Conservation (phyloP, 164 flowering plant genomes). For the Cinnamomum micranthum region DNA sequence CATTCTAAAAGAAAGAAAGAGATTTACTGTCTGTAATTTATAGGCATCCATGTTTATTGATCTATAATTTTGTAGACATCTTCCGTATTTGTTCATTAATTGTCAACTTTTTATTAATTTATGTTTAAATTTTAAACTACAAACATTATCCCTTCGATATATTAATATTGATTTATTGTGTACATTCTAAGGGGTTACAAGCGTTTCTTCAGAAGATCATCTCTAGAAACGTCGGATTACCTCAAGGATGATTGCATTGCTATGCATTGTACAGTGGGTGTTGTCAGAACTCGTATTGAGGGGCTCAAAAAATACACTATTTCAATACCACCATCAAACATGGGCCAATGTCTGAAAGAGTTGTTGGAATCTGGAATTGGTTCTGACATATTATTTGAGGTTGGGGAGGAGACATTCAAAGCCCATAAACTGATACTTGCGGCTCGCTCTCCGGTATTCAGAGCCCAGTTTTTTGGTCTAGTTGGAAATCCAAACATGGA, state of each 20-base stretch:
- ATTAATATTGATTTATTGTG: background rate
- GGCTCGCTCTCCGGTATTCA: slow-evolving; percentile 91
- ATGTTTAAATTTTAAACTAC: too few relatives aligned
- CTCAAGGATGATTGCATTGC: slow-evolving; percentile 80
- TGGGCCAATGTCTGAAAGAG: slow-evolving; percentile 55
- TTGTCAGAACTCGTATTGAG: slow-evolving; percentile 72
- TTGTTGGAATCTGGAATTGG: slow-evolving; percentile 66
- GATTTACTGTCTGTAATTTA: too few relatives aligned
- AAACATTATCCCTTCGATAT: too few relatives aligned
- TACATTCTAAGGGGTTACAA: slow-evolving; percentile 75
- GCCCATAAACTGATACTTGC: slow-evolving; percentile 93
- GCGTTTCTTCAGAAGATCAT: slow-evolving; percentile 68
- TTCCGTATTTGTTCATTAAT: too few relatives aligned
- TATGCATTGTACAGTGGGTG: slow-evolving; percentile 88
- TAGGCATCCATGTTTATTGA: too few relatives aligned
- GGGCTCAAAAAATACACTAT: slow-evolving; percentile 53
- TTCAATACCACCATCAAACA: slow-evolving; percentile 61
- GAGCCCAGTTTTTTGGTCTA: slow-evolving; percentile 87
- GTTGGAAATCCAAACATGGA: slow-evolving; percentile 63
- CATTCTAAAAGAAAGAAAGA: too few relatives aligned
- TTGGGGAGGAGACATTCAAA: slow-evolving; percentile 66
- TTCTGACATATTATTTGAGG: slow-evolving; percentile 64
- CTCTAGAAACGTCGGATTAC: slow-evolving; percentile 68
- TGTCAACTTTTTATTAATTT: too few relatives aligned
- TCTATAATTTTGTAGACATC: too few relatives aligned